Base-by-base conservation (phyloP, 2,329 filamentous ascomycete species). In the Iodosphaeria phyllophila region DNA sequence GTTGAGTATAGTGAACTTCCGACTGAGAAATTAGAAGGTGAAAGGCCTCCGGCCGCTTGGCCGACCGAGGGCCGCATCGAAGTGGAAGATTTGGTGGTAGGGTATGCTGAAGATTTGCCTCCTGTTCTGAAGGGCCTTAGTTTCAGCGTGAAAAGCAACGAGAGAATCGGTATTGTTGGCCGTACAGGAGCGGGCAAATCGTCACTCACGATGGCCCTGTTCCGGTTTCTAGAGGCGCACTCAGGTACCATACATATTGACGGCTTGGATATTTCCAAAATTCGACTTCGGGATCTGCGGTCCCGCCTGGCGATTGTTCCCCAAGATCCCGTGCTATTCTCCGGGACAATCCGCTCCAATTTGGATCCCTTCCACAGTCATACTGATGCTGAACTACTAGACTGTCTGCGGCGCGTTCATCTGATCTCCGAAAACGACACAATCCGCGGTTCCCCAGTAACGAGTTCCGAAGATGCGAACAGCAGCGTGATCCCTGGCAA, bases 231-330 rank as follows among this genome's bases (percentile, higher is more conserved):
- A 8, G 74, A 82, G 42, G 64, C 73, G 1, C 50, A 59, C 5
- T 60, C 67, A 8, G 77, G 77, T 6, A 63, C 49, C 9, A 71
- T 84, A 32, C 43, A 56, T 29, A 75, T 86, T 31, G 78, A 84
- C 37, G 76, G 75, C 0, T 36, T 80, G 8, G 75, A 84, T 39
- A 77, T 83, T 25, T 72, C 74, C 13, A 74, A 65, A 37, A 65
- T 84, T 38, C 65, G 64, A 27, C 58, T 84, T 1, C 60, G 74
- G 28, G 68, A 75, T 28, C 54, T 89, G 8, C 65, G 79, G 13
- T 73, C 67, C n/a, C 61, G 76, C 0, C 50, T 89, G 1, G 74
- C 76, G 18, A 84, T 89, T 35, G 86, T 89, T 27, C 78, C 79
- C 5, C 35, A 83, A 49, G 78, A 86, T 35, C 78, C 79, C 0